A percentile compares a stretch with the other conserved stretches of the same genome.
These are phyloP conservation scores for Phenoliferia sp. DNA, from an alignment of 1,284 basidiomycete species.

Conservation along the genomic window DNA sequence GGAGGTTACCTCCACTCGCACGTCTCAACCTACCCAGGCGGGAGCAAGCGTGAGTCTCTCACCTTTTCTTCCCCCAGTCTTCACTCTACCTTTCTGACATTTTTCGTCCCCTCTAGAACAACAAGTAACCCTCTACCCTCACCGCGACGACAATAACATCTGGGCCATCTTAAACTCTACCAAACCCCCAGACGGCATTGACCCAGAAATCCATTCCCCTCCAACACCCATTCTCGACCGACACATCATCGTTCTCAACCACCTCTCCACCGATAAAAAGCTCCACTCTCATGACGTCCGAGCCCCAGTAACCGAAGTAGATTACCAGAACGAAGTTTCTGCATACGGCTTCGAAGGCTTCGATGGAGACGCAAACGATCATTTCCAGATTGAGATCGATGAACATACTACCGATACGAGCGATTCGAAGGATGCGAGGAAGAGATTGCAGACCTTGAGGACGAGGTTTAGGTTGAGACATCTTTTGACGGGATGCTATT, in stretches of 20 bases:
- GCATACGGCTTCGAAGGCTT: slow-evolving; percentile 87
- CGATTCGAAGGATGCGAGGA: slow-evolving; percentile 60
- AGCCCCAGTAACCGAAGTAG: slow-evolving; percentile 93
- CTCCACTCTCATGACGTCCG: slow-evolving; percentile 93
- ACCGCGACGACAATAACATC: slow-evolving; percentile 85
- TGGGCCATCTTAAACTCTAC: slow-evolving; percentile 67
- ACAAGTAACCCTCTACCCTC: slow-evolving; percentile 96
- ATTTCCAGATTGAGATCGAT: slow-evolving; percentile 89
- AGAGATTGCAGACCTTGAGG: slow-evolving; percentile 70
- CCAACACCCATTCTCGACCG: slow-evolving; percentile 41
- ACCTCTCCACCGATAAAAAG: slow-evolving; percentile 73
- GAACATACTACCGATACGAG: slow-evolving; percentile 37
- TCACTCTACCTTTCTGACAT: neutral
- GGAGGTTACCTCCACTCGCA: slow-evolving; percentile 98
- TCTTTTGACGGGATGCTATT: slow-evolving; percentile 82
- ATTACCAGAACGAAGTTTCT: slow-evolving; percentile 98
- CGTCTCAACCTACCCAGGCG: slow-evolving; percentile 72
- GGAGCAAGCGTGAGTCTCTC: slow-evolving; percentile 36
- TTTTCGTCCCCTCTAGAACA: slow-evolving; percentile 60
- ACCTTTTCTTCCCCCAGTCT: neutral
- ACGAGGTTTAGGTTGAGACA: slow-evolving; percentile 83
- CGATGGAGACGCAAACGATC: slow-evolving; percentile 84
- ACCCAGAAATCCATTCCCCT: slow-evolving; percentile 38
- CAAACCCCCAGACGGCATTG: slow-evolving; percentile 51
- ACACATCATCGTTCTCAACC: slow-evolving; percentile 75